Evolutionary conservation across 306 rosid genomes (phyloP), one percentile per base, ranked within the genome.

Genomic region (Sicyos baderoa): DNA sequence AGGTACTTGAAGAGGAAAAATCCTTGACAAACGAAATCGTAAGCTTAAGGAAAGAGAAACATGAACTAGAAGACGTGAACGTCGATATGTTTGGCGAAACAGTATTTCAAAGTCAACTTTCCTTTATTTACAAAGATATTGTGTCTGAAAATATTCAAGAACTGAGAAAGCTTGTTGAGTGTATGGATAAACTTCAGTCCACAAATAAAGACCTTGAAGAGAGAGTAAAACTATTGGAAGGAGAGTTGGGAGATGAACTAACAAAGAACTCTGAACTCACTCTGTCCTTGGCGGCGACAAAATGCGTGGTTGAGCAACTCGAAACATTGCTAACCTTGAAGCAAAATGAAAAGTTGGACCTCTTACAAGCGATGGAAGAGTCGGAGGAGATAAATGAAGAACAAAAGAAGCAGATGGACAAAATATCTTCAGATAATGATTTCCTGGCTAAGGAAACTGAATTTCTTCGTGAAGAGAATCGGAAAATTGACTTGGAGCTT

Each of bases 31-130:
- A 76, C 62, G 78, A 74, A 59, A 80, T 81, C 72, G 76, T 60
- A 74, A 85, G 82, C 77, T 74, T 89, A 58, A 93, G 72, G 72
- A 49, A 47, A 3, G 56, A 67, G 40, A 67, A 67, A 22, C 72
- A 48, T 15, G 56, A 48, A 67, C 14, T 67, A 67, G 56, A n/a
- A n/a, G n/a, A n/a, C n/a, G n/a, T n/a, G n/a, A n/a, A n/a, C n/a
- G n/a, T n/a, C n/a, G n/a, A n/a, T n/a, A n/a, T n/a, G 88, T 71
- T 81, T 58, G 76, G 73, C 7, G 88, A 87, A 71, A 83, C 79
- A 73, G 59, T 82, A 70, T 83, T 82, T 83, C 85, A 87, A 62
- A 76, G 86, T 68, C 88, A 83, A 76, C 76, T 82, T 71, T 87
- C 93, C 70, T 70, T 83, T 68, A 70, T 89, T 79, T 89, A 82